Percentiles rank a stretch among this genome's conserved stretches.
These are phyloP conservation scores for Fusarium falciforme DNA, from an alignment of 2,329 filamentous ascomycete species.

Conservation along the genomic window DNA sequence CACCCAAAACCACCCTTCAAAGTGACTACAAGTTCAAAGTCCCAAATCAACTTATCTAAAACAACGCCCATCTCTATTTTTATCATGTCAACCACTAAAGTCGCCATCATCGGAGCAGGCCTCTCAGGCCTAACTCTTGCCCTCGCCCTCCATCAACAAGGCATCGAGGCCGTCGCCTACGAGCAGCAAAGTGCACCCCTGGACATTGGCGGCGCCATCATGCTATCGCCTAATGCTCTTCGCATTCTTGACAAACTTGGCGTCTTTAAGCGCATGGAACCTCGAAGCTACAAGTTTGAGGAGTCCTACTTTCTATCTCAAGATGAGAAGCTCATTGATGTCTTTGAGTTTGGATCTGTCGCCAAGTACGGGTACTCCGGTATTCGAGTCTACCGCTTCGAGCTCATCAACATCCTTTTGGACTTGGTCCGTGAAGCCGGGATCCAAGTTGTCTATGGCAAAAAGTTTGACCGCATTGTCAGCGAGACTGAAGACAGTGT, in stretches of 20 bases:
- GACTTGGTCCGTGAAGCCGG: constrained; percentile 52
- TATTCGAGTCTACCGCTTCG: constrained; percentile 64
- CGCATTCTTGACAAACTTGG: constrained; percentile 62
- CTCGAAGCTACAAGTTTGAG: constrained; percentile 63
- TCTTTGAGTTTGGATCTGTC: constrained; percentile 60
- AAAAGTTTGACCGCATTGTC: constrained; percentile 59
- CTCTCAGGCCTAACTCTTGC: constrained; percentile 65
- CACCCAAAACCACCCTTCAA: background rate
- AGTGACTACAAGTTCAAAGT: background rate
- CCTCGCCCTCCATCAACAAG: constrained; percentile 62
- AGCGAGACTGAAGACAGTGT: constrained; percentile 54
- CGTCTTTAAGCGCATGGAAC: constrained; percentile 58
- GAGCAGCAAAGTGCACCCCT: constrained; percentile 59
- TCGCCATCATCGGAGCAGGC: constrained; percentile 51
- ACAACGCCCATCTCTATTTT: background rate
- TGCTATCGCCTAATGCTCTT: constrained; percentile 70
- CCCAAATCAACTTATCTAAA: background rate
- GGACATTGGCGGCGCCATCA: constrained; percentile 65
- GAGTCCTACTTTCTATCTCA: constrained; percentile 58
- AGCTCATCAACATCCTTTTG: constrained; percentile 62
- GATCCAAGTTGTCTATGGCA: constrained; percentile 59
- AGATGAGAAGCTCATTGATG: constrained; percentile 48
- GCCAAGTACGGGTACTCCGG: constrained; percentile 63
- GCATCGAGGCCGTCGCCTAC: constrained; percentile 63
- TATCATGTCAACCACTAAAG: constrained; percentile 23